A percentile compares a stretch with the other conserved stretches of the same genome.
phyloP scores from a whole-genome alignment of 2,329 filamentous ascomycete genomes.

The Gaeumannomyces sp. region DNA sequence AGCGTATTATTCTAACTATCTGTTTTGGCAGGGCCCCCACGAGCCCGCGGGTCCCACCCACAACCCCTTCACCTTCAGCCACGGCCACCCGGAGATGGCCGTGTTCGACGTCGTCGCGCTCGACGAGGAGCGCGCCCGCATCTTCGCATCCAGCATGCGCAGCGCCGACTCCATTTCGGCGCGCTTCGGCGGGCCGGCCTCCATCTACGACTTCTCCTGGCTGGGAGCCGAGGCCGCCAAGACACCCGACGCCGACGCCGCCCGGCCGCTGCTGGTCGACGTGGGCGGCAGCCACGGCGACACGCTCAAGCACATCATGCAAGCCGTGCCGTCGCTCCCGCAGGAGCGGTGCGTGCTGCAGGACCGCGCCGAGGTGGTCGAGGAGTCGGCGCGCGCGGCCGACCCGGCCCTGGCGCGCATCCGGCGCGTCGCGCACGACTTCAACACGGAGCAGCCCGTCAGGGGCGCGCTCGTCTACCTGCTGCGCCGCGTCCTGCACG shows the following conservation, averaged over 20 bases:
- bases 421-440: constrained; percentile 23
- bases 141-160: constrained; percentile 18
- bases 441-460: constrained; percentile 20
- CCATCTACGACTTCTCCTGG: constrained; percentile 21
- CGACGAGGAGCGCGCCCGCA: constrained; percentile 16
- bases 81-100: constrained; percentile 18
- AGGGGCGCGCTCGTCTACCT: constrained; percentile 22
- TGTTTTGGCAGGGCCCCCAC: constrained; percentile 11
- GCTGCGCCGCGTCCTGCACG: constrained; percentile 22
- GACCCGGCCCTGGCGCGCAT: constrained; percentile 13
- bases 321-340: constrained; percentile 16
- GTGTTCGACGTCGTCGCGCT: constrained; percentile 22
- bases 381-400: constrained; percentile 10
- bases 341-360: constrained; percentile 19
- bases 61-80: constrained; percentile 20
- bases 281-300: constrained; percentile 19
- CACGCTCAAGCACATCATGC: constrained; percentile 14
- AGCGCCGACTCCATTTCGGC: constrained; percentile 10
- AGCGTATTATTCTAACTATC: too few relatives aligned
- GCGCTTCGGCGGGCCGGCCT: constrained; percentile 16
- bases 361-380: constrained; percentile 17
- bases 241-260: not conserved
- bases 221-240: constrained; percentile 14
- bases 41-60: constrained; percentile 16
- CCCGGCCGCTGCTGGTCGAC: constrained; percentile 15